Evolutionary conservation across 805 yeast genomes (phyloP), one percentile per base, ranked within the genome.

Genomic region (Starmerella cellae): DNA sequence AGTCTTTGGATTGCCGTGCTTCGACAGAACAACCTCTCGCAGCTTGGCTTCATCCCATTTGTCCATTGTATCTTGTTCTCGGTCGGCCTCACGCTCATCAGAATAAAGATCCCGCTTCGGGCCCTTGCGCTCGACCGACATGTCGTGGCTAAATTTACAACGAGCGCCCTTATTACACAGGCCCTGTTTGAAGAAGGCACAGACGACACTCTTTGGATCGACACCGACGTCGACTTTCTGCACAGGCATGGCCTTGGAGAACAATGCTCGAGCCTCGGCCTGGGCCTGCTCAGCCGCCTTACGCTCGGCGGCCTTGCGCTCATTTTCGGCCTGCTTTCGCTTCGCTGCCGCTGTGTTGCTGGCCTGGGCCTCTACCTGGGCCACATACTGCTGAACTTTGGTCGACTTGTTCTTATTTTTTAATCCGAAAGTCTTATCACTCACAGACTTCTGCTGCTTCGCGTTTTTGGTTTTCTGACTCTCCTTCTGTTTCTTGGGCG

Each of bases 161-260:
- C 74, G 70, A 28, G 50, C 29, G 39, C 70, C 70, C 46, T 65
- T 65, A 51, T 78, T 75, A 73, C 98, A 91, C 39, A 70, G 69
- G 21, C 94, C 84, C 52, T 79, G 75, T 64, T 79, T 91, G 75
- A 84, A 88, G 62, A 75, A 77, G 44, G 82, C 82, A 73, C 98
- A 91, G 18, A 91, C 63, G 28, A 91, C 80, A 1, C 94, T 75
- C 65, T 91, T 88, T 42, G 98, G 98, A 64, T 91, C 97, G 46
- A 85, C 96, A 41, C 98, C 98, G 57, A 88, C 85, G 33, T 95
- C 94, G 26, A 88, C 82, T 59, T 83, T 84, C 60, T 83, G 96
- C 36, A 67, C 70, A 42, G 74, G 79, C 39, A 83, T 68, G 3
- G 75, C 68, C 0, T 75, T 65, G 26, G 77, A 79, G 54, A 84